Percentiles rank a stretch among this genome's conserved stretches.
Evolutionary conservation across 2,329 filamentous ascomycete genomes (phyloP).

Genomic region (Diaporthe citri): DNA sequence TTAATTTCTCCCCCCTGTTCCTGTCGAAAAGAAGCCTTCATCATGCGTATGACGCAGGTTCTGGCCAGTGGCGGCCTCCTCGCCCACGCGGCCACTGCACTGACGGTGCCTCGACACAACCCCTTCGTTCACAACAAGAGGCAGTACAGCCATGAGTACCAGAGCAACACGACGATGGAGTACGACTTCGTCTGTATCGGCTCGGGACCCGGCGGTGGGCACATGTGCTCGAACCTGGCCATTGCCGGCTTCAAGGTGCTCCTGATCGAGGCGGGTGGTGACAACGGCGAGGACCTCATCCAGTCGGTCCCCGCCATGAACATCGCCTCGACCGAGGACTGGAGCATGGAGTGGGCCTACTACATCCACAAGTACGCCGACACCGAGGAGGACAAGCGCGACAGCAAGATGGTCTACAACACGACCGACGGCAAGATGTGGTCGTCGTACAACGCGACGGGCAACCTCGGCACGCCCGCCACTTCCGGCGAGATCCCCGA

Average conservation of each 20-base stretch:
- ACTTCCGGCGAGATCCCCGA: conserved; percentile 54
- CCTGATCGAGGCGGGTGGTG: conserved; percentile 68
- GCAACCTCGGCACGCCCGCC: conserved; percentile 46
- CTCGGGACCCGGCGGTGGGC: conserved; percentile 64
- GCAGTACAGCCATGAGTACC: conserved; percentile 17
- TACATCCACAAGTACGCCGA: conserved; percentile 40
- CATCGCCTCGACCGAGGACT: conserved; percentile 21
- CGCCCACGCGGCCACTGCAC: neutral
- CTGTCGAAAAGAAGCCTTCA: neutral
- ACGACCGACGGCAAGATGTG: conserved; percentile 35
- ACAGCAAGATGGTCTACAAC: conserved; percentile 32
- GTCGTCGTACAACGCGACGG: conserved; percentile 44
- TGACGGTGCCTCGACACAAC: conserved; percentile 22
- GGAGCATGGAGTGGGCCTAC: conserved; percentile 27
- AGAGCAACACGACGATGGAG: conserved; percentile 16
- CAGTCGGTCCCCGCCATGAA: conserved; percentile 45
- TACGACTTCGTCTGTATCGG: conserved; percentile 68
- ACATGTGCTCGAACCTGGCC: conserved; percentile 62
- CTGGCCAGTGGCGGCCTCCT: conserved; percentile 5
- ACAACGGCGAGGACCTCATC: conserved; percentile 52
- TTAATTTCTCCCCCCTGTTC: neutral
- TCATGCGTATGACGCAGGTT: conserved; percentile 23
- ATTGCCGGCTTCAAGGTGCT: conserved; percentile 64
- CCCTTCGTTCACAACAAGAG: conserved; percentile 28
- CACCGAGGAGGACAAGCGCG: conserved; percentile 36